Conservation (phyloP, 1,284 basidiomycete genomes). For the Thecaphora thlaspeos region DNA sequence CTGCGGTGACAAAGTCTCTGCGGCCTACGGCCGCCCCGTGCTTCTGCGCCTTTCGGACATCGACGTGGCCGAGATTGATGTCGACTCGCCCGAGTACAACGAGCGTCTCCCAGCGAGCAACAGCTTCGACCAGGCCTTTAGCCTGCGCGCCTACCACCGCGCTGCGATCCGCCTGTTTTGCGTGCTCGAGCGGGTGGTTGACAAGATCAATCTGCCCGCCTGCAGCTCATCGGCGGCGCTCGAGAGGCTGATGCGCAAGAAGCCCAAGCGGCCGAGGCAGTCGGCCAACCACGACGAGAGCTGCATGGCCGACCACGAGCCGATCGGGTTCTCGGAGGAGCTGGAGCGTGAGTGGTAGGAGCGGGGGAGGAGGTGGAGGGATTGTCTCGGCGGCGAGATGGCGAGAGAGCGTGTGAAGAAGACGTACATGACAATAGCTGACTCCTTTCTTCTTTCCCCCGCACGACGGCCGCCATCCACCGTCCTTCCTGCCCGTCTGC, state of each 20-base stretch:
- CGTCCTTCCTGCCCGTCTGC: no score
- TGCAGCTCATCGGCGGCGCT: conserved; percentile 29
- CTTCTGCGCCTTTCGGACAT: conserved; percentile 35
- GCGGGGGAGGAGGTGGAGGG: no score
- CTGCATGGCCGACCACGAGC: conserved; percentile 37
- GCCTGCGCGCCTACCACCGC: conserved; percentile 28
- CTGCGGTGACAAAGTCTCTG: conserved; percentile 37
- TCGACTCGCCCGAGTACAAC: conserved; percentile 31
- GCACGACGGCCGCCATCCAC: no score
- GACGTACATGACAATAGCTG: no score
- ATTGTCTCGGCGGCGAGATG: no score
- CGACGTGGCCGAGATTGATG: conserved; percentile 33
- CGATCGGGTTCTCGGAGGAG: conserved; percentile 31
- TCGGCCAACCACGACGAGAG: conserved; percentile 29
- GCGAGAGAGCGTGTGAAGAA: no score
- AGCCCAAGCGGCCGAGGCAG: conserved; percentile 31
- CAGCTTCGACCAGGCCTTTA: conserved; percentile 28
- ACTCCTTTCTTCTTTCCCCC: no score
- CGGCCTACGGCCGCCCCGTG: conserved; percentile 31
- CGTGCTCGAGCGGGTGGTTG: conserved; percentile 34
- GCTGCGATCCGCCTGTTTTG: conserved; percentile 33
- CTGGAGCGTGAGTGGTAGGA: conserved; percentile 12
- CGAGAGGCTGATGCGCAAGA: conserved; percentile 33
- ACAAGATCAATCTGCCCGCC: conserved; percentile 39
- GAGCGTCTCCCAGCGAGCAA: conserved; percentile 29